Evolutionary conservation across 768 basidiomycete genomes (phyloP).

Genomic region (Amanita thiersii): DNA sequence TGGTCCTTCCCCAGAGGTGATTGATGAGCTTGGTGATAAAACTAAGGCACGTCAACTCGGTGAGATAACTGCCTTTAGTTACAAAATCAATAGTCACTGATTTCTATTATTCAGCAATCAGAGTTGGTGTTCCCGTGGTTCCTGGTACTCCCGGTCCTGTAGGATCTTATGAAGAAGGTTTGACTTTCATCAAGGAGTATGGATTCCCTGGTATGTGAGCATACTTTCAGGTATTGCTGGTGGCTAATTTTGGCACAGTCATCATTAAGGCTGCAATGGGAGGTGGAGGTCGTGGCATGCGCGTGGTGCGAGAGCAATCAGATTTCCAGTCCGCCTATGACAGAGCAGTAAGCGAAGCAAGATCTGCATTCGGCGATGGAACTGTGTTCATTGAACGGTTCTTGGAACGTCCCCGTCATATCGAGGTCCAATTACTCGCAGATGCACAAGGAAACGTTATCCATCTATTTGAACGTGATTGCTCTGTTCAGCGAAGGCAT

Average conservation of each 20-base stretch:
- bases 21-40: conserved; percentile 97
- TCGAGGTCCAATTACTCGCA: conserved; percentile 93
- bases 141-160: conserved; percentile 98
- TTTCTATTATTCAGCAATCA: conserved; percentile 55
- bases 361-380: conserved; percentile 94
- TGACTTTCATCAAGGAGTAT: conserved; percentile 87
- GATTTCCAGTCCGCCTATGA: conserved; percentile 87
- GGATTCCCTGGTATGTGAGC: conserved; percentile 74
- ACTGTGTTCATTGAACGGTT: conserved; percentile 99
- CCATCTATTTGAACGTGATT: conserved; percentile 98
- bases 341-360: conserved; percentile 92
- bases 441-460: conserved; percentile 91
- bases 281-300: conserved; percentile 98
- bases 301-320: conserved; percentile 90
- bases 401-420: conserved; percentile 93
- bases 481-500: conserved; percentile 95
- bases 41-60: conserved; percentile 91
- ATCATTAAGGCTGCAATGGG: conserved; percentile 99
- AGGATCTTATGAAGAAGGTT: conserved; percentile 67
- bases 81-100: conserved; percentile 7
- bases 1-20: conserved; percentile 92
- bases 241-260: conserved; percentile 33
- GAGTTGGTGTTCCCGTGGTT: conserved; percentile 89
- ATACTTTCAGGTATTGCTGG: neutral
- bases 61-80: conserved; percentile 22